Evolutionary conservation across 2,329 filamentous ascomycete genomes (phyloP), one percentile per base, ranked within the genome.

Genomic region (Stagonosporopsis rhizophila): DNA sequence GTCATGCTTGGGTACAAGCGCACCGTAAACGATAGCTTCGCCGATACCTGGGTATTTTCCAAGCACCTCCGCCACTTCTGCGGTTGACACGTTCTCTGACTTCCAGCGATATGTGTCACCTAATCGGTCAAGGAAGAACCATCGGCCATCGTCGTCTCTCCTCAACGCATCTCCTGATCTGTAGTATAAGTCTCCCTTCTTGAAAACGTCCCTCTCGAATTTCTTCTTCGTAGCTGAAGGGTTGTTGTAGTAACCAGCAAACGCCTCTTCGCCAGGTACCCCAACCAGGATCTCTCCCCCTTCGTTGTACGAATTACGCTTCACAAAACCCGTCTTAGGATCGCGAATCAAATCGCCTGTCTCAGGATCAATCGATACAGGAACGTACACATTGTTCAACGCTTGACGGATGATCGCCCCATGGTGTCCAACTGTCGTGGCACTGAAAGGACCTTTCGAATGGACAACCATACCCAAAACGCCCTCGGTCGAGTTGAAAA

Each of bases 401-500:
- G 80, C 65, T 25, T 76, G 70, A 0, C 89, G 81, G 37, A 84
- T 73, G 17, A 92, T 67, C 1, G 83, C 75, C 1, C 90, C 89
- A 62, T 92, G 87, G 62, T 90, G 87, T 0, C 89, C 90, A 1
- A 93, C 87, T 27, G 82, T 80, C 6, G 83, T 81, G 2, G 83
- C 61, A 78, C 19, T 84, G 77, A 74, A 86, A 86, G 44, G 86
- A 81, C 17, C 88, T 84, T 48, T 69, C 23, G 55, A 67, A n/a
- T 69, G 65, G 2, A 69, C 88, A 35, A 85, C 71, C 35, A 91
- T 76, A 0, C 75, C 74, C 60, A 92, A 81, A 40, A 90, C 81
- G 30, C 89, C 88, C 74, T 92, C 90, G 0, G 87, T 90, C 28
- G 86, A 89, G 68, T 88, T 89, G 80, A 91, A 93, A 75, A 93